A percentile compares a stretch with the other conserved stretches of the same genome.
phyloP scores from a whole-genome alignment of 768 basidiomycete species.

The Leccinum imitatum region DNA sequence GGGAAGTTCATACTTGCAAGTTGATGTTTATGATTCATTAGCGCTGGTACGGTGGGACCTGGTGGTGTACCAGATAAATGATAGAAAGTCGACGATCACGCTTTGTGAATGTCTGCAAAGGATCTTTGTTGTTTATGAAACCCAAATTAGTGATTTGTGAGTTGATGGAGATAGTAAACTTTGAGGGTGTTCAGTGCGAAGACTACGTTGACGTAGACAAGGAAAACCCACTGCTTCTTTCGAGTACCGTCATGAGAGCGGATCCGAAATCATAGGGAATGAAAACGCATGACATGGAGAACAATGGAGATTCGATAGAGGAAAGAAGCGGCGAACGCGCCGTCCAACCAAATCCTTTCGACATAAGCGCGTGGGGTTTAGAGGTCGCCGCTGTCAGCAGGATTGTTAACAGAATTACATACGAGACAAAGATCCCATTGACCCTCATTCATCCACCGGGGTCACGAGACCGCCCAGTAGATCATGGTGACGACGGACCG shows the following conservation, averaged over 20 bases:
- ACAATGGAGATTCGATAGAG: constrained; percentile 30
- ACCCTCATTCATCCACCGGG: neutral
- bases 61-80: too few relatives aligned
- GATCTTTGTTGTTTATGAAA: constrained; percentile 30
- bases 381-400: constrained; percentile 7
- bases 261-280: constrained; percentile 29
- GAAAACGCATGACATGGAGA: constrained; percentile 25
- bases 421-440: neutral
- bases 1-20: constrained; percentile 25
- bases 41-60: constrained; percentile 22
- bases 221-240: constrained; percentile 27
- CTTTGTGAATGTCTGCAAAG: neutral
- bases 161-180: constrained; percentile 19
- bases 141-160: constrained; percentile 28
- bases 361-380: constrained; percentile 14
- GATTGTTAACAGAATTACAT: constrained; percentile 5
- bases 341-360: constrained; percentile 32
- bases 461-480: too few relatives aligned
- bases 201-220: constrained; percentile 30
- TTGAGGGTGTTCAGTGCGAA: constrained; percentile 29
- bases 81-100: too few relatives aligned
- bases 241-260: constrained; percentile 4
- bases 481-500: too few relatives aligned
- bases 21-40: constrained; percentile 25
- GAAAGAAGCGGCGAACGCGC: constrained; percentile 28